Base-by-base conservation (phyloP, 2,329 filamentous ascomycete species). In the Nannizzia gypsea region DNA sequence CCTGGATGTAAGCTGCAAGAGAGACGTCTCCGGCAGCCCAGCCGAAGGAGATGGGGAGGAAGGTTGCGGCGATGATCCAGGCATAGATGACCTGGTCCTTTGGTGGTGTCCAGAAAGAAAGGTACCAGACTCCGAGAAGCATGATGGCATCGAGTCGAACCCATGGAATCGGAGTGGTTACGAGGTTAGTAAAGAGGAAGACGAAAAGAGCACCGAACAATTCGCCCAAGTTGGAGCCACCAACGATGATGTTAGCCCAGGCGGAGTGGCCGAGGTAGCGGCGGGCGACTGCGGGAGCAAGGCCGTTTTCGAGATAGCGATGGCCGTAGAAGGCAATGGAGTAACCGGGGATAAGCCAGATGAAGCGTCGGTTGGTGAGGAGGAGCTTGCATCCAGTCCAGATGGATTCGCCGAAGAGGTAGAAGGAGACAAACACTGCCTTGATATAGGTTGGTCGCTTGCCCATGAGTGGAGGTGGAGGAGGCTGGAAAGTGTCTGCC, bases 11-110 rank as follows among this genome's bases (percentile, higher is more conserved):
- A 1, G 78, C 78, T 0, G 76, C 75, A 0, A 80, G 73, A 3
- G 76, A 78, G 13, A 80, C 77, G 59, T 80, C 78, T 13, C 78
- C 77, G 3, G 78, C 78, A 0, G 78, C 78, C 78, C 78, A 80
- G 20, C 77, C 77, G 57, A 79, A 78, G 2, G 73, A 75, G 56
- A 78, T 72, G 1, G 77, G 77, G 22, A 78, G 67, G 60, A 80
- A 77, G 0, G 76, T 76, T 2, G 73, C 76, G 1, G 72, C 76
- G 24, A 75, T 72, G 15, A 76, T 73, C 77, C 74, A 80, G 3
- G 77, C 77, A 61, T 78, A 73, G 0, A 67, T 65, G 8, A 78
- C 76, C 3, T 77, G 66, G 42, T 69, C 69, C 2, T 63, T 56
- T 0, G 71, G 71, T 0, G 77, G 77, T 44, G 71, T 66, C 76